Base-by-base conservation (phyloP, 176 grass and related monocot species). In the Cymbopogon citratus region DNA sequence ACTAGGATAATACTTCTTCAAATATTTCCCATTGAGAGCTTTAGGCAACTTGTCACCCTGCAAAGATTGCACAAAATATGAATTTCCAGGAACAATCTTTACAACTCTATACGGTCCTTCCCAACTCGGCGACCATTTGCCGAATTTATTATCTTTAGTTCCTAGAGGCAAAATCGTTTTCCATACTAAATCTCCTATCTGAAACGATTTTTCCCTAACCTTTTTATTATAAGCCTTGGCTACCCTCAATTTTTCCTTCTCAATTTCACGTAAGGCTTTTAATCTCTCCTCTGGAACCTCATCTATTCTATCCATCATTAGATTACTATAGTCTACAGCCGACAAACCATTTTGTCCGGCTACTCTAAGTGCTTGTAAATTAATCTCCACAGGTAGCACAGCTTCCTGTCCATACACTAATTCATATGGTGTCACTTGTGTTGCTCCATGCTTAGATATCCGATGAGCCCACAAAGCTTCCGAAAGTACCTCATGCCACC, bases 381-480 rank as follows among this genome's bases (percentile, higher is more conserved):
- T 33, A 33, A 33, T 33, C 31, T 33, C 31, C 3, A 33, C 31
- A 33, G 31, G 31, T 33, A 33, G 31, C 31, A 31, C 40, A 43
- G 10, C 40, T 43, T 43, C 43, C 43, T 44, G 43, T 44, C 43
- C 43, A 44, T 44, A 44, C 2, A 44, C 43, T 13, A 44, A 44
- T 3, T 44, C 43, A 44, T 44, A 44, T 2, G 43, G 43, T 13
- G 43, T 44, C 43, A 44, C 43, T 44, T 44, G 43, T 12, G 43
- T 44, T 44, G 43, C 43, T 13, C 43, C 77, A 67, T 79, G 77
- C 11, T 51, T 66, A 49, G 77, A 45, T 29, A 79, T 79, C 61
- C 61, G 61, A 79, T 79, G 62, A 79, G 76, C 76, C 76, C 76
- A 79, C 34, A 80, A 67, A 34, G 77, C 77, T 51, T 80, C 9